phyloP scores from a whole-genome alignment of 352 stramenopile species.

The Globisporangium solare region DNA sequence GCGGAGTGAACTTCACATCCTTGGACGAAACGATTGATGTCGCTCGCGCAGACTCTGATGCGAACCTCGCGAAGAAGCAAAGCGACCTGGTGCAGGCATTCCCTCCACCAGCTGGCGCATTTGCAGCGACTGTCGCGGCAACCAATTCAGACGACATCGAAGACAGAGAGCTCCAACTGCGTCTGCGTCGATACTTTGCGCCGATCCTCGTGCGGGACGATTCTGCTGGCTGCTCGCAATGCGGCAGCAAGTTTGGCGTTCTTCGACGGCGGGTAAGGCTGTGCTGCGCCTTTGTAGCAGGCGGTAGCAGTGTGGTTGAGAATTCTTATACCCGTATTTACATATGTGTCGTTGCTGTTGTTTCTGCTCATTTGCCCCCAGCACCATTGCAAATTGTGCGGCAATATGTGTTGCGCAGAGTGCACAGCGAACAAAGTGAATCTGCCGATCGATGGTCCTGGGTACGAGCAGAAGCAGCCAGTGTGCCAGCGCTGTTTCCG shows the following conservation, averaged over 20 bases:
- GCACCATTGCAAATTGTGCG: slow-evolving; percentile 78
- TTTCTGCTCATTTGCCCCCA: slow-evolving; percentile 5
- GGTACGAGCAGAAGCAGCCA: slow-evolving; percentile 66
- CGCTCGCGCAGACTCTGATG: neutral
- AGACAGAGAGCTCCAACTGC: slow-evolving; percentile 27
- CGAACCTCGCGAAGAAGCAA: slow-evolving; percentile 13
- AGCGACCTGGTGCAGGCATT: slow-evolving; percentile 20
- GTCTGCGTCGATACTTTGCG: slow-evolving; percentile 52
- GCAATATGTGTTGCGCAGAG: slow-evolving; percentile 66
- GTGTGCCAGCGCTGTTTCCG: slow-evolving; percentile 74
- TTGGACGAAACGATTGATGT: slow-evolving; percentile 10
- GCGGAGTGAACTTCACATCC: neutral
- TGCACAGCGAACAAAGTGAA: slow-evolving; percentile 70
- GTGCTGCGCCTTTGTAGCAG: neutral
- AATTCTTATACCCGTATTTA: neutral
- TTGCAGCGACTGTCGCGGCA: slow-evolving; percentile 14
- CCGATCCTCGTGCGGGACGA: slow-evolving; percentile 49
- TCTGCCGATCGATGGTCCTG: slow-evolving; percentile 47
- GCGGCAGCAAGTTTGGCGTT: slow-evolving; percentile 64
- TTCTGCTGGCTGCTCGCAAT: slow-evolving; percentile 53
- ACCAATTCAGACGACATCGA: slow-evolving; percentile 10
- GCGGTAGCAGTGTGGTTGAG: too few species aligned
- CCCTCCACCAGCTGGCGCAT: slow-evolving; percentile 4
- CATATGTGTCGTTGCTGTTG: slow-evolving; percentile 1
- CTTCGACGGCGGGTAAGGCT: slow-evolving; percentile 56